Base-by-base conservation (phyloP, 2,329 filamentous ascomycete genomes). In the Fusarium pseudograminearum region DNA sequence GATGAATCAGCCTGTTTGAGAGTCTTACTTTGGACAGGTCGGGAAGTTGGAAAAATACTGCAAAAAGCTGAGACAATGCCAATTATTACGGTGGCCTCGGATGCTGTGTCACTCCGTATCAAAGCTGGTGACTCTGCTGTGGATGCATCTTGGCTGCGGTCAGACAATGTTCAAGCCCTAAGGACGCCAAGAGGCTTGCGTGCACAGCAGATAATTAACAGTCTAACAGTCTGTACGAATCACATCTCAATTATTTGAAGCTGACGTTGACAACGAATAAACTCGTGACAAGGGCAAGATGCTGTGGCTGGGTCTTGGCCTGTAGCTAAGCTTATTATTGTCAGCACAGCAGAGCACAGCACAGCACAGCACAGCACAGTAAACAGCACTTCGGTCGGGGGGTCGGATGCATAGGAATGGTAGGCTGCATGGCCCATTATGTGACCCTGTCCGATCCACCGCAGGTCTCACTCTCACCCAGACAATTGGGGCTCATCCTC, bases 61-160 rank as follows among this genome's bases (percentile, higher is more conserved):
- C 10, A 18, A 26, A 20, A 18, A 24, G 16, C 47, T 18, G 47
- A 40, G 16, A 45, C 16, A 28, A 45, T 50, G 33, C 15, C 22
- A 44, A 26, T 24, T 44, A 15, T 18, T 26, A 5, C 36, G 41
- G 18, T 63, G 60, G 33, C 38, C 61, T 50, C 15, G 28, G 30
- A 26, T 65, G 61, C 47, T 53, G 62, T 65, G 30, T 47, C 11
- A 61, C 62, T 44, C 61, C 61, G 62, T 65, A 65, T 65, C 40
- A 26, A 9, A 22, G 20, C 14, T 11, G 16, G 40, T 16, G 24
- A n/a, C 20, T 20, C 34, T n/a, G 24, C 33, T 31, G 38, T 30
- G 24, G 20, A 46, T 33, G 28, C 24, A 26, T 46, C 52, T 28
- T 22, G 20, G 52, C 26, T 28, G 26, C 26, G 26, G 26, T 28